A percentile compares a stretch with the other conserved stretches of the same genome.
Evolutionary conservation across 208 protist genomes (phyloP).

Genomic region (Leishmania guyanensis): DNA sequence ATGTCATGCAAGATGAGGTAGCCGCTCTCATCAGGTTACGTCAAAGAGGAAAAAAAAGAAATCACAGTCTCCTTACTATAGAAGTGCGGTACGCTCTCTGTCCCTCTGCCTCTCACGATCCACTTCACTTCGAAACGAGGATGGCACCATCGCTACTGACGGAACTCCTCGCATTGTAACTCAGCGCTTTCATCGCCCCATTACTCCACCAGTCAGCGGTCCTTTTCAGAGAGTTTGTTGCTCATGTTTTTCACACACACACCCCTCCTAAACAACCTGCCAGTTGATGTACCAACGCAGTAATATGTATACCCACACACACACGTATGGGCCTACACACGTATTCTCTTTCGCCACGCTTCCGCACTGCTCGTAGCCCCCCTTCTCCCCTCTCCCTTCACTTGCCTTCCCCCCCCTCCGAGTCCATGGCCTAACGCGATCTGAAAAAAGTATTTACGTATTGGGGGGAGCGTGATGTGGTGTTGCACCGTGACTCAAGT

Average conservation of each 20-base stretch:
- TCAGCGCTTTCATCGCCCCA: background rate
- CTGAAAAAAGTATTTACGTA: background rate
- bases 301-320: background rate
- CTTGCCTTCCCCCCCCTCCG: background rate
- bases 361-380: background rate
- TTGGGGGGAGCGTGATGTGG: too few species aligned
- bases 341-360: background rate
- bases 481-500: too few species aligned
- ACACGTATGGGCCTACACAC: background rate
- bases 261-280: background rate
- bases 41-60: background rate
- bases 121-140: background rate
- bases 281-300: background rate
- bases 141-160: background rate
- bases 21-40: background rate
- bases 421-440: background rate
- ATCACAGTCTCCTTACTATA: background rate
- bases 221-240: background rate
- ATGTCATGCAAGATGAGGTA: background rate
- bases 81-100: background rate
- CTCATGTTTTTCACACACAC: background rate
- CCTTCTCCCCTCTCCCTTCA: too few species aligned
- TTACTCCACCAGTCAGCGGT: background rate
- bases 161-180: background rate
- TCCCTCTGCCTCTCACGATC: background rate